These are phyloP conservation scores for Themeda triandra DNA, from an alignment of 176 grass and related monocot species.

Conservation along the genomic window DNA sequence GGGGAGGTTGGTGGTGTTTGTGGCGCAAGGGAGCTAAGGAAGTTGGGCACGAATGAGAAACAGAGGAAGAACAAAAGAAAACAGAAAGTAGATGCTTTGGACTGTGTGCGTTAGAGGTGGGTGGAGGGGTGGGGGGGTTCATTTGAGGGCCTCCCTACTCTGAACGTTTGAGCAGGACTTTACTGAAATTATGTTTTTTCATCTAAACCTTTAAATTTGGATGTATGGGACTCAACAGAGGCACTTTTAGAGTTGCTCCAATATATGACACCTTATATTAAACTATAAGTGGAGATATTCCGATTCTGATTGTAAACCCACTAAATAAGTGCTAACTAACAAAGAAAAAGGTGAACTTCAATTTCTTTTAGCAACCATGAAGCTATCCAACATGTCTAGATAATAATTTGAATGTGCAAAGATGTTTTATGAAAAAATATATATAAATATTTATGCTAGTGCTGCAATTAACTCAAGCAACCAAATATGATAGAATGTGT, in stretches of 20 bases:
- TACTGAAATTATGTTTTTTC: not conserved
- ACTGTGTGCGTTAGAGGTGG: too few relatives aligned
- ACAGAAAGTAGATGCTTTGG: too few relatives aligned
- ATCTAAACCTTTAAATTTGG: not conserved
- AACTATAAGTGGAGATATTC: not conserved
- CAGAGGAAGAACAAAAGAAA: not conserved
- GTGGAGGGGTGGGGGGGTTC: too few relatives aligned
- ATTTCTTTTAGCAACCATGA: not conserved
- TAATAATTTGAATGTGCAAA: not conserved
- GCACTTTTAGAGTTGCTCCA: not conserved
- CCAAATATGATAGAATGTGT: too few relatives aligned
- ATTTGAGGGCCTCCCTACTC: too few relatives aligned
- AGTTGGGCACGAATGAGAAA: not conserved
- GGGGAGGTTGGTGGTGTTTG: not conserved
- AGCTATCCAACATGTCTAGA: not conserved
- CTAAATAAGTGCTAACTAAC: not conserved
- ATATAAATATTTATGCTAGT: not conserved
- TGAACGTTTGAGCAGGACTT: too few relatives aligned
- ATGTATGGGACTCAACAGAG: too few relatives aligned
- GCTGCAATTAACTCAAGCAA: not conserved
- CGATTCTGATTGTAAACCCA: not conserved
- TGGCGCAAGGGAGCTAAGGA: not conserved
- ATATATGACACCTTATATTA: not conserved
- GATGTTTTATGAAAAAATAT: not conserved
- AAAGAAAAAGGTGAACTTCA: not conserved